A percentile compares a stretch with the other conserved stretches of the same genome.
phyloP scores from a whole-genome alignment of 768 basidiomycete genomes.

The Dendrothele bispora region DNA sequence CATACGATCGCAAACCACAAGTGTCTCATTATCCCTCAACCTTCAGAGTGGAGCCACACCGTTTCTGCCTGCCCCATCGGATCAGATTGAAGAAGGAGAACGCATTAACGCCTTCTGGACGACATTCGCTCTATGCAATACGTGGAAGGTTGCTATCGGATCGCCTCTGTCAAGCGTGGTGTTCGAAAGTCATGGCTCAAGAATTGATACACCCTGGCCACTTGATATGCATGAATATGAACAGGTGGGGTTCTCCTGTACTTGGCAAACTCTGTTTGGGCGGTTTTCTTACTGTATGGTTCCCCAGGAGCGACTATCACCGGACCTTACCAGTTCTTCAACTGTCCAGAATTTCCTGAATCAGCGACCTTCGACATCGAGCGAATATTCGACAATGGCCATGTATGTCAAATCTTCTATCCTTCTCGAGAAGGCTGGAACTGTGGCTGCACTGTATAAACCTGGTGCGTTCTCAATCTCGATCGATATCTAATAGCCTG shows the following conservation, averaged over 20 bases:
- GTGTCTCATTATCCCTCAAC: slow-evolving; percentile 37
- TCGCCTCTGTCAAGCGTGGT: slow-evolving; percentile 3
- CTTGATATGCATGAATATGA: slow-evolving; percentile 10
- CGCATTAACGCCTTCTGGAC: slow-evolving; percentile 44
- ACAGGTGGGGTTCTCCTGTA: slow-evolving; percentile 12
- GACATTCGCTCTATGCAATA: slow-evolving; percentile 31
- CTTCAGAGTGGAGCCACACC: slow-evolving; percentile 37
- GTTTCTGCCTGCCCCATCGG: slow-evolving; percentile 13
- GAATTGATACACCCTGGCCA: slow-evolving; percentile 13
- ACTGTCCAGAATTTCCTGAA: slow-evolving; percentile 8
- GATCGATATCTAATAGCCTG: neutral
- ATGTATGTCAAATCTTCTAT: slow-evolving; percentile 9
- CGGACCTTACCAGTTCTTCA: slow-evolving; percentile 24
- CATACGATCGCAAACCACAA: slow-evolving; percentile 32
- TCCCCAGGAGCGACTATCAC: slow-evolving; percentile 1
- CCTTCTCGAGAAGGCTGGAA: slow-evolving; percentile 22
- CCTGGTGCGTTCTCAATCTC: slow-evolving; percentile 15
- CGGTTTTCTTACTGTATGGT: neutral
- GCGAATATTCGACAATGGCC: slow-evolving; percentile 1
- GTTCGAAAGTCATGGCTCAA: slow-evolving; percentile 8
- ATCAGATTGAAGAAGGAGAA: slow-evolving; percentile 27
- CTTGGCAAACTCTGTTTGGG: neutral
- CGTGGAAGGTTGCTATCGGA: slow-evolving; percentile 29
- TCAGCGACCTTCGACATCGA: slow-evolving; percentile 8
- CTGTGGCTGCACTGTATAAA: slow-evolving; percentile 12